Evolutionary conservation across 1,284 basidiomycete genomes (phyloP).

Genomic region (Phylloboletellus chloephorus): DNA sequence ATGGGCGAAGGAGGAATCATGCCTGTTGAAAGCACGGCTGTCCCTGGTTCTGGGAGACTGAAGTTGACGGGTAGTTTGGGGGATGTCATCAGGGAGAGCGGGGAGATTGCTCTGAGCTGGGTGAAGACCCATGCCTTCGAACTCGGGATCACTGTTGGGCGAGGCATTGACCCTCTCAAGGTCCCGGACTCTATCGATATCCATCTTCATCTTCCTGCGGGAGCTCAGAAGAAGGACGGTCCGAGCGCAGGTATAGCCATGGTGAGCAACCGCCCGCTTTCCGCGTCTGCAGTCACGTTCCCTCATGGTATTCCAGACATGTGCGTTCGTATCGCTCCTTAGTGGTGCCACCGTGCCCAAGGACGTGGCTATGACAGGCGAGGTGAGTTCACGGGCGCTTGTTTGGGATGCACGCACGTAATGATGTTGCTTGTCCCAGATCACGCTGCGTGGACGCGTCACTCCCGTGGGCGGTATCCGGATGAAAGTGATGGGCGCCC

Average conservation of each 20-base stretch:
- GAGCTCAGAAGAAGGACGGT: conserved; percentile 88
- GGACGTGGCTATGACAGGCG: conserved; percentile 78
- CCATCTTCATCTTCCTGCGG: conserved; percentile 84
- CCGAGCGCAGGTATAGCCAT: conserved; percentile 87
- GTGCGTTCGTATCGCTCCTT: conserved; percentile 79
- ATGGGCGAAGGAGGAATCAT: conserved; percentile 84
- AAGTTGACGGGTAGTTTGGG: conserved; percentile 80
- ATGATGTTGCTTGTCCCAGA: conserved; percentile 34
- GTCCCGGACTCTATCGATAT: conserved; percentile 68
- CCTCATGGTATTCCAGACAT: conserved; percentile 42
- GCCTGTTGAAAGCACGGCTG: conserved; percentile 72
- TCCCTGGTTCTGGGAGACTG: conserved; percentile 67
- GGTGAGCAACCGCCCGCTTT: conserved; percentile 36
- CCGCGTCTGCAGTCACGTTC: neutral
- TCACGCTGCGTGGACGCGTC: conserved; percentile 74
- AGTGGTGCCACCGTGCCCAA: conserved; percentile 69
- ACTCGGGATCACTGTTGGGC: conserved; percentile 66
- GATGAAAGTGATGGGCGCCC: conserved; percentile 66
- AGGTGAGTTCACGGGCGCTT: conserved; percentile 39
- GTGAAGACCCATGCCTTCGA: conserved; percentile 81
- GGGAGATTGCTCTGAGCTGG: conserved; percentile 82
- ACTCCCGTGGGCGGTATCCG: conserved; percentile 77
- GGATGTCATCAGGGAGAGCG: conserved; percentile 87
- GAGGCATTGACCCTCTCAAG: conserved; percentile 70
- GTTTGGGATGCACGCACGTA: neutral